phyloP scores from a whole-genome alignment of 352 stramenopile species.

The Phytophthora rubi region DNA sequence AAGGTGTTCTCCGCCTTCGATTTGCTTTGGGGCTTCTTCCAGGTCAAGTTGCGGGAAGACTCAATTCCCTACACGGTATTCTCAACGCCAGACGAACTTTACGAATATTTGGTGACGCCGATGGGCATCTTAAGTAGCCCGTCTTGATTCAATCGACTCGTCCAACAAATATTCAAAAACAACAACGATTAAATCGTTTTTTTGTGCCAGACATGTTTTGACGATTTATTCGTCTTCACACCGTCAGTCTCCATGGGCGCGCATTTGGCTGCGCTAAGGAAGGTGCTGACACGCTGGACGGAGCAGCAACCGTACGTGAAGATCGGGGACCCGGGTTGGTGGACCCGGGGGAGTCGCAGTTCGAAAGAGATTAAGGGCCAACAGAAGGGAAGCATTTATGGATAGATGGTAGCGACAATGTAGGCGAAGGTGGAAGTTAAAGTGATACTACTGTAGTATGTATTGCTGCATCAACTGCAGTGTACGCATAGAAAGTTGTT shows the following conservation, averaged over 20 bases:
- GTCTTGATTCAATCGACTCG: neutral
- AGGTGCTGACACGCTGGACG: neutral
- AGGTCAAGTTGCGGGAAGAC: constrained; percentile 3
- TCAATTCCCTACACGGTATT: constrained; percentile 13
- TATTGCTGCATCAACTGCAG: too few species aligned
- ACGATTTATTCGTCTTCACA: neutral
- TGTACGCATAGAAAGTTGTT: too few species aligned
- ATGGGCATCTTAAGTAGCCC: neutral
- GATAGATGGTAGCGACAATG: too few species aligned
- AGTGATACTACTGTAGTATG: too few species aligned
- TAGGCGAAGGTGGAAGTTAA: too few species aligned
- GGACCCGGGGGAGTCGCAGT: too few species aligned
- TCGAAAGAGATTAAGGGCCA: too few species aligned
- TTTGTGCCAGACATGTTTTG: neutral
- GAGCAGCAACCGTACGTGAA: neutral
- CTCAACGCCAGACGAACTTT: constrained; percentile 10
- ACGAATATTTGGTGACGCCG: constrained; percentile 3
- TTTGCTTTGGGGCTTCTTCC: constrained; percentile 17
- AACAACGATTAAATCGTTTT: neutral
- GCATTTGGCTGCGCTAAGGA: neutral
- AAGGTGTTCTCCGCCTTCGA: constrained; percentile 12
- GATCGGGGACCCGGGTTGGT: neutral
- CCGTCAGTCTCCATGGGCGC: neutral
- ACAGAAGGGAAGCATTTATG: too few species aligned
- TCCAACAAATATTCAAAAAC: neutral